Percentiles rank a stretch among this genome's conserved stretches.
Evolutionary conservation across 208 protist genomes (phyloP).

Genomic region (Naegleria fowleri): DNA sequence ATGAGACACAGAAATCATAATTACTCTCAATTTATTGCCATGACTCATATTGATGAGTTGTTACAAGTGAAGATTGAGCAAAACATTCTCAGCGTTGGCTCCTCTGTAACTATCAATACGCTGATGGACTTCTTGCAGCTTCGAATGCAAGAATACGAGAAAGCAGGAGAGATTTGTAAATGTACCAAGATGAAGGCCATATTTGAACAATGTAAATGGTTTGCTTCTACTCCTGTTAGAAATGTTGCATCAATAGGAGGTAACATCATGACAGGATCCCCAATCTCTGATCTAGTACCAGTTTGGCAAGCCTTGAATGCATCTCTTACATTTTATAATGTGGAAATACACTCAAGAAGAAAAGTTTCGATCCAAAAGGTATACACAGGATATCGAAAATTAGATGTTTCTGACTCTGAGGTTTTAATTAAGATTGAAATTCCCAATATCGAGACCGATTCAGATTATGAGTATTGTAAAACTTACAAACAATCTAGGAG

Average conservation of each 20-base stretch:
- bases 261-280: slow-evolving; percentile 68
- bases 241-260: slow-evolving; percentile 67
- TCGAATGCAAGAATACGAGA: too few species aligned
- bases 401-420: slow-evolving; percentile 50
- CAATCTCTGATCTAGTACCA: slow-evolving; percentile 70
- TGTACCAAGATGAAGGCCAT: slow-evolving; percentile 36
- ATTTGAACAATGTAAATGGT: slow-evolving; percentile 49
- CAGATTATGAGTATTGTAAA: slow-evolving; percentile 46
- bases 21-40: slow-evolving; percentile 9
- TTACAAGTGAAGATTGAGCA: background rate
- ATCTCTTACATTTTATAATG: background rate
- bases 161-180: too few species aligned
- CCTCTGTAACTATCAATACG: too few species aligned
- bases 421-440: slow-evolving; percentile 36
- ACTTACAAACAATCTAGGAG: slow-evolving; percentile 64
- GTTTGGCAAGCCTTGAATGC: slow-evolving; percentile 30
- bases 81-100: too few species aligned
- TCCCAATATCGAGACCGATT: background rate
- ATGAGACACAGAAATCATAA: slow-evolving; percentile 42
- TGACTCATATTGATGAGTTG: background rate
- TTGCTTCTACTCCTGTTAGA: slow-evolving; percentile 59
- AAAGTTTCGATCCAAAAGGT: slow-evolving; percentile 43
- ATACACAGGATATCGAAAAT: slow-evolving; percentile 52
- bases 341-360: background rate
- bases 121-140: too few species aligned